Conservation (phyloP, 2,329 filamentous ascomycete species). For the Thielaviopsis ethacetica region DNA sequence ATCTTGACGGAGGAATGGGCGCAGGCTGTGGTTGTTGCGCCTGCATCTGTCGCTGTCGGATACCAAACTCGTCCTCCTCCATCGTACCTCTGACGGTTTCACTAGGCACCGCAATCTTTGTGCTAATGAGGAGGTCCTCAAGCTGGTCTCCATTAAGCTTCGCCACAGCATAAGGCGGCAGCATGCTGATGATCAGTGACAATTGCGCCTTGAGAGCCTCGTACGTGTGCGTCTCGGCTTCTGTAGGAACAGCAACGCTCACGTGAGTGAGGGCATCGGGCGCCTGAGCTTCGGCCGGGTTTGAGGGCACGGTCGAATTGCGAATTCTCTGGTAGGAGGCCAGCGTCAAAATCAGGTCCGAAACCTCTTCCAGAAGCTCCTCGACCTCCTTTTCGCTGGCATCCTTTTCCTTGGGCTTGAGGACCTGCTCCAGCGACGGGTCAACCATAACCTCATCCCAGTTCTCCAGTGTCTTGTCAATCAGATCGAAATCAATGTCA, state of each 20-base stretch:
- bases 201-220: slow-evolving; percentile 61
- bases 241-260: slow-evolving; percentile 48
- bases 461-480: slow-evolving; percentile 38
- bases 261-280: slow-evolving; percentile 53
- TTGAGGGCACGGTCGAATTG: slow-evolving; percentile 48
- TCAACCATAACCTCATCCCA: slow-evolving; percentile 44
- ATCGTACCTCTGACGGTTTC: slow-evolving; percentile 63
- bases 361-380: slow-evolving; percentile 57
- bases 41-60: slow-evolving; percentile 32
- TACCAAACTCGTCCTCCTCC: slow-evolving; percentile 61
- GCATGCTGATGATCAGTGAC: slow-evolving; percentile 51
- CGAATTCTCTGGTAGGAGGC: slow-evolving; percentile 67
- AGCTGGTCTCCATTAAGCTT: slow-evolving; percentile 76
- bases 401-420: slow-evolving; percentile 33
- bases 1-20: slow-evolving; percentile 2
- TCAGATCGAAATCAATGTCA: slow-evolving; percentile 33
- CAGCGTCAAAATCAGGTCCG: slow-evolving; percentile 59
- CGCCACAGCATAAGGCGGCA: slow-evolving; percentile 74
- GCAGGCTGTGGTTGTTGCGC: slow-evolving; percentile 14
- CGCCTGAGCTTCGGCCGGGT: slow-evolving; percentile 43
- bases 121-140: slow-evolving; percentile 69
- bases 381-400: slow-evolving; percentile 51
- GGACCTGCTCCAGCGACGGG: slow-evolving; percentile 36
- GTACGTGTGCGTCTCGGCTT: slow-evolving; percentile 46
- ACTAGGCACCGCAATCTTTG: slow-evolving; percentile 55